Conservation (phyloP, 768 basidiomycete species). For the Pleurotus djamor region DNA sequence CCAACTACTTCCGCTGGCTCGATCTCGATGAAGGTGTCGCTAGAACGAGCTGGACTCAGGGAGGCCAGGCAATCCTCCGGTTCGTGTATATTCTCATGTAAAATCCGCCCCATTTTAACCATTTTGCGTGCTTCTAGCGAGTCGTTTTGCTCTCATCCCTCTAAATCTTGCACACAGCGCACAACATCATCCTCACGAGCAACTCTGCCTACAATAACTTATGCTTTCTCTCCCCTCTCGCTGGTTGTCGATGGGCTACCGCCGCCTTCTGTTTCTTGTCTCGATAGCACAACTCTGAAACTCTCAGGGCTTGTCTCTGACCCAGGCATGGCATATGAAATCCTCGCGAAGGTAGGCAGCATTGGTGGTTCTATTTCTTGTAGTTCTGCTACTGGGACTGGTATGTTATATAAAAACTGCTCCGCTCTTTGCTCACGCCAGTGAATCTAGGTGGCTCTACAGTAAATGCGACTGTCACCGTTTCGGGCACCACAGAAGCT, state of each 20-base stretch:
- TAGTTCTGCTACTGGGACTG: conserved; percentile 10
- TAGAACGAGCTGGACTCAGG: conserved; percentile 60
- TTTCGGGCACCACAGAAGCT: conserved; percentile 40
- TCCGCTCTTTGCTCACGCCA: neutral
- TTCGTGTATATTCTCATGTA: conserved; percentile 18
- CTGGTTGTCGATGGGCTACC: conserved; percentile 41
- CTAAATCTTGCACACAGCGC: conserved; percentile 61
- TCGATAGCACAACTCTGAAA: conserved; percentile 48
- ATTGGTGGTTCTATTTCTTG: conserved; percentile 31
- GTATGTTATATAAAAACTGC: neutral
- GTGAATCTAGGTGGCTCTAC: conserved; percentile 11
- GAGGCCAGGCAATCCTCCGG: conserved; percentile 45
- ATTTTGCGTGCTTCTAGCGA: conserved; percentile 24
- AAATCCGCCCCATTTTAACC: neutral
- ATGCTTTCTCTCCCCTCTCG: conserved; percentile 42
- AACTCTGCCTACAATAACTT: conserved; percentile 39
- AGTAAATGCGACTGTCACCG: conserved; percentile 41
- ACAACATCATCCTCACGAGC: conserved; percentile 12
- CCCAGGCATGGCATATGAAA: conserved; percentile 72
- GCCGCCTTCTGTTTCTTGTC: conserved; percentile 58
- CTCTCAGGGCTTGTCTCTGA: conserved; percentile 46
- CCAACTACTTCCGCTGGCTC: conserved; percentile 62
- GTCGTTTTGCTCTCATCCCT: conserved; percentile 69
- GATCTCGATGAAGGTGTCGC: conserved; percentile 64
- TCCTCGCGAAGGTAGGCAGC: conserved; percentile 49